Conservation (phyloP, 2,329 filamentous ascomycete species). For the Pyrenophora seminiperda region DNA sequence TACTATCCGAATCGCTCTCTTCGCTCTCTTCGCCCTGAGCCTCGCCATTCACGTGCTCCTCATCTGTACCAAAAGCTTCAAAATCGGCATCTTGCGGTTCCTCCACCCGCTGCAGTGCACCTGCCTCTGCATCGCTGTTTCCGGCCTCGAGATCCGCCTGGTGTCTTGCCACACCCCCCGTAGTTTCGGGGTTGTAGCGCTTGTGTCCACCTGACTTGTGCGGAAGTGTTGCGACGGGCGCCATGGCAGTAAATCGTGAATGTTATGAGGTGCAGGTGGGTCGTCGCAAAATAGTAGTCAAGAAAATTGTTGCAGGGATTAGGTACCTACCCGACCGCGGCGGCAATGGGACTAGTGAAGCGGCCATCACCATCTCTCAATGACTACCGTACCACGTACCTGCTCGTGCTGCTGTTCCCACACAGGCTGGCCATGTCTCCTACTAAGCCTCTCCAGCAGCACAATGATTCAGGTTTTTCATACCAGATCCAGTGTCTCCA, state of each 20-base stretch:
- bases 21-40: constrained; percentile 21
- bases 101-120: constrained; percentile 29
- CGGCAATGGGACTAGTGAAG: constrained; percentile 23
- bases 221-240: constrained; percentile 31
- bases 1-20: constrained; percentile 28
- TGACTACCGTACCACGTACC: neutral
- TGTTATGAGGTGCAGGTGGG: constrained; percentile 18
- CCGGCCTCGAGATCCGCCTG: constrained; percentile 26
- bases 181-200: constrained; percentile 27
- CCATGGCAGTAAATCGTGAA: constrained; percentile 31
- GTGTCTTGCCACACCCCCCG: constrained; percentile 15
- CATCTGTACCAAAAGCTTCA: constrained; percentile 33
- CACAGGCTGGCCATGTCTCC: too few species aligned
- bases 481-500: too few species aligned
- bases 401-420: too few species aligned
- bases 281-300: constrained; percentile 31
- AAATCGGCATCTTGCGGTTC: constrained; percentile 28
- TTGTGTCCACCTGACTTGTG: constrained; percentile 29
- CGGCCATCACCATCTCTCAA: constrained; percentile 16
- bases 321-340: constrained; percentile 10
- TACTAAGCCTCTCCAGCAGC: too few species aligned
- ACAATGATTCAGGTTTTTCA: too few species aligned
- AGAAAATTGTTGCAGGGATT: constrained; percentile 45
- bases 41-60: constrained; percentile 7
- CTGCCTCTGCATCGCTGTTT: constrained; percentile 30